Evolutionary conservation across 805 yeast genomes (phyloP).

Genomic region (Saccharomycopsis sp.): DNA sequence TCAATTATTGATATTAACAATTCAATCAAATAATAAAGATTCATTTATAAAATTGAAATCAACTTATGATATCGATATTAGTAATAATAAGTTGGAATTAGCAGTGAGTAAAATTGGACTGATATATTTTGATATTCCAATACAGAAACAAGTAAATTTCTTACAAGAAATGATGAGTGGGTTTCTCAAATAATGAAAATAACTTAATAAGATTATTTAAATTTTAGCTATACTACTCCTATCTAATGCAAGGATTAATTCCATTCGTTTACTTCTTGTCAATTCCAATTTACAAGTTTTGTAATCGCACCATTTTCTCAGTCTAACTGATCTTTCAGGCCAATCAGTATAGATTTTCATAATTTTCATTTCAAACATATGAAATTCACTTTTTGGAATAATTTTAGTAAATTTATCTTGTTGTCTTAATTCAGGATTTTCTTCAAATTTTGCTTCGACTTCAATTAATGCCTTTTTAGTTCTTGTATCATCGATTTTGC

Average conservation of each 20-base stretch:
- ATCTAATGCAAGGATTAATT: slow-evolving; percentile 56
- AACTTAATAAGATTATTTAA: too few relatives aligned
- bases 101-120: slow-evolving; percentile 55
- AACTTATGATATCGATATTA: slow-evolving; percentile 39
- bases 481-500: slow-evolving; percentile 57
- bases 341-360: slow-evolving; percentile 49
- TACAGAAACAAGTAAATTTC: slow-evolving; percentile 47
- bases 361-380: slow-evolving; percentile 73
- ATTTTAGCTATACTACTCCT: slow-evolving; percentile 39
- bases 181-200: slow-evolving; percentile 32
- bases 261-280: slow-evolving; percentile 52
- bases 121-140: slow-evolving; percentile 50
- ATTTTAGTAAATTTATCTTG: not conserved
- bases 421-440: not conserved
- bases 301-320: slow-evolving; percentile 70
- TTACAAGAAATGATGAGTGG: slow-evolving; percentile 75
- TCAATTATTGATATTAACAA: slow-evolving; percentile 54
- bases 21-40: slow-evolving; percentile 46
- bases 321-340: slow-evolving; percentile 67
- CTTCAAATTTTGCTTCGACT: not conserved
- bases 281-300: slow-evolving; percentile 60
- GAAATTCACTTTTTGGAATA: slow-evolving; percentile 77
- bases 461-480: slow-evolving; percentile 32
- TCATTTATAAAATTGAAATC: slow-evolving; percentile 47
- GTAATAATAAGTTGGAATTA: slow-evolving; percentile 31